Conservation (phyloP, 2,329 filamentous ascomycete species). For the Pleomassaria siparia region DNA sequence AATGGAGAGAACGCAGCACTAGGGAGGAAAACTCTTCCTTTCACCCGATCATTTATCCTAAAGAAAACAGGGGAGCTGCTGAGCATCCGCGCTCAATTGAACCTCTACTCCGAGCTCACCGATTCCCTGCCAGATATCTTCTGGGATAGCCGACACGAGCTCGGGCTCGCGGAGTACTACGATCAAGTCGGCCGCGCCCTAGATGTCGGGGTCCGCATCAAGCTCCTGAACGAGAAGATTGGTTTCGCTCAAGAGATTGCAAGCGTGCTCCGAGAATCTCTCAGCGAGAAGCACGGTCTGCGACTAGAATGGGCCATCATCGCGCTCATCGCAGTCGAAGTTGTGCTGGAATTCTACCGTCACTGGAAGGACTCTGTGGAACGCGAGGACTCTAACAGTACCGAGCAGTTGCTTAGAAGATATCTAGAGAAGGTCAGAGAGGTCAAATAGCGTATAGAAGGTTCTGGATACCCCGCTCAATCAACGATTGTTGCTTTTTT, state of each 20-base stretch:
- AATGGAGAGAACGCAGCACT: constrained; percentile 61
- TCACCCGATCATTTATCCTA: constrained; percentile 76
- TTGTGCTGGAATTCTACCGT: constrained; percentile 79
- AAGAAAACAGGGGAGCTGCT: constrained; percentile 92
- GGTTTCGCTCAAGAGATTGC: constrained; percentile 97
- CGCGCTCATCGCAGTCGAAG: constrained; percentile 86
- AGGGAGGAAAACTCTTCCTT: constrained; percentile 39
- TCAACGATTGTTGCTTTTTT: constrained; percentile 3
- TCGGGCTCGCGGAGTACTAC: constrained; percentile 91
- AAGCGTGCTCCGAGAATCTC: constrained; percentile 79
- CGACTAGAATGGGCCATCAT: constrained; percentile 96
- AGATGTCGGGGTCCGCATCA: constrained; percentile 89
- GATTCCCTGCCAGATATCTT: constrained; percentile 95
- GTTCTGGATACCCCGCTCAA: constrained; percentile 14
- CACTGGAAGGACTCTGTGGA: constrained; percentile 65
- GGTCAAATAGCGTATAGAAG: background rate
- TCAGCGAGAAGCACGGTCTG: constrained; percentile 87
- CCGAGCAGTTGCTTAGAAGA: constrained; percentile 41
- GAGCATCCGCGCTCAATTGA: constrained; percentile 85
- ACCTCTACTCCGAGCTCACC: constrained; percentile 94
- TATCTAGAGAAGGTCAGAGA: constrained; percentile 33
- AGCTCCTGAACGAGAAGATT: constrained; percentile 92
- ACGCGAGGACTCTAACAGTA: constrained; percentile 45
- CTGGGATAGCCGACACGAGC: constrained; percentile 88
- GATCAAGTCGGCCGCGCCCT: constrained; percentile 87